phyloP scores from a whole-genome alignment of 2,329 filamentous ascomycete genomes.

The Plectosphaerella plurivora region DNA sequence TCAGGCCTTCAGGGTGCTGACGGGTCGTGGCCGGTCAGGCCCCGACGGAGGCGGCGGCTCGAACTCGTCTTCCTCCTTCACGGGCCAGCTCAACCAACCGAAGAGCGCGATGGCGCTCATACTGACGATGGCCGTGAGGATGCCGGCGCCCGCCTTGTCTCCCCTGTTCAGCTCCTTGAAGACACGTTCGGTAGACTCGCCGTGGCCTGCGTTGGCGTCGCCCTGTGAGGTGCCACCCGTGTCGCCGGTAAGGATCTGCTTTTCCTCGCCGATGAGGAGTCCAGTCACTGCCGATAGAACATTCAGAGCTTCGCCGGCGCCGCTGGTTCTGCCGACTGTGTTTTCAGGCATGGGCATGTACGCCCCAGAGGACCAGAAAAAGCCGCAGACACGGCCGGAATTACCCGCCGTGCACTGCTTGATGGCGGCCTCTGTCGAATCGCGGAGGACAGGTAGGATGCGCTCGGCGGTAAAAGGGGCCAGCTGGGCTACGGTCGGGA shows the following conservation, averaged over 20 bases:
- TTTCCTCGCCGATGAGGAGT: slow-evolving; percentile 37
- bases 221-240: slow-evolving; percentile 49
- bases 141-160: slow-evolving; percentile 65
- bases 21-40: background rate
- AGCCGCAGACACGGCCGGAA: slow-evolving; percentile 55
- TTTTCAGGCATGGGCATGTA: slow-evolving; percentile 31
- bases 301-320: slow-evolving; percentile 56
- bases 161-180: slow-evolving; percentile 38
- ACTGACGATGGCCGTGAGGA: slow-evolving; percentile 56
- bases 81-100: slow-evolving; percentile 29
- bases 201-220: slow-evolving; percentile 19
- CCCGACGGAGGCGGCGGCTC: background rate
- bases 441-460: slow-evolving; percentile 54
- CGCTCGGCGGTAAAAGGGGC: slow-evolving; percentile 51
- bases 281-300: slow-evolving; percentile 49
- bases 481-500: slow-evolving; percentile 54
- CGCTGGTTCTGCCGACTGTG: slow-evolving; percentile 46
- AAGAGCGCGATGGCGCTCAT: slow-evolving; percentile 48
- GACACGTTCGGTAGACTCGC: slow-evolving; percentile 4
- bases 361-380: slow-evolving; percentile 50
- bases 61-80: background rate
- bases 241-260: slow-evolving; percentile 35
- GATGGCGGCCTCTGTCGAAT: slow-evolving; percentile 55
- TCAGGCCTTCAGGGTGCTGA: background rate
- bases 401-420: slow-evolving; percentile 57